Base-by-base conservation (phyloP, 1,284 basidiomycete genomes). In the Sporisorium graminicola region DNA sequence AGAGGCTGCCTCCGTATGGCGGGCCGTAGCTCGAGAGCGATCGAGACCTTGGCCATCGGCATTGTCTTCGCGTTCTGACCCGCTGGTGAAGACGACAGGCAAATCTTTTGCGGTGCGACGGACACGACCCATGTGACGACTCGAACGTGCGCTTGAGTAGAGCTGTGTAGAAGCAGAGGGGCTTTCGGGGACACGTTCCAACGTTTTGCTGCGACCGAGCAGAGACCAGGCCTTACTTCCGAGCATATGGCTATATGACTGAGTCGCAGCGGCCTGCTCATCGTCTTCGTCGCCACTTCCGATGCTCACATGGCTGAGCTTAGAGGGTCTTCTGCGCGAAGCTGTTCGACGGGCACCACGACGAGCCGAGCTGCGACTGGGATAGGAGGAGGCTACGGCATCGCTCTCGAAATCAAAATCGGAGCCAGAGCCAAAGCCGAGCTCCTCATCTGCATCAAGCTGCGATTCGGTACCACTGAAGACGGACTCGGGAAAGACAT, bases 371-470 rank as follows among this genome's bases (percentile, higher is more conserved):
- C 65, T 72, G 24, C 65, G 59, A 52, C 65, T 71, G 14, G 74
- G 65, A 40, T 58, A 55, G 5, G 73, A 75, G 16, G 73, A 69
- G 35, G 67, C 66, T 12, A 66, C 57, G n/a, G 65, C 68, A 53
- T 76, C 74, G 54, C 68, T 72, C 14, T 71, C 73, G 42, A 71
- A 71, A 37, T 76, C 74, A 43, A 76, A 76, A 31, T 76, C 74
- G 43, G 74, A 76, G 27, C 74, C 74, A 8, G 74, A 76, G 22
- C 68, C 74, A 35, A 76, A 76, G 33, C 65, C 74, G 14, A 76
- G 56, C 59, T 76, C 74, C 54, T 72, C 74, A 27, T 76, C 74
- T 10, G 68, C 74, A 63, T 76, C 74, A 57, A 65, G 52, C 26
- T 71, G 67, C 13, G 65, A 67, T 13, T 76, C 74, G 24, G 74